phyloP scores from a whole-genome alignment of 352 stramenopile genomes.

The Phytophthora pinifolia region DNA sequence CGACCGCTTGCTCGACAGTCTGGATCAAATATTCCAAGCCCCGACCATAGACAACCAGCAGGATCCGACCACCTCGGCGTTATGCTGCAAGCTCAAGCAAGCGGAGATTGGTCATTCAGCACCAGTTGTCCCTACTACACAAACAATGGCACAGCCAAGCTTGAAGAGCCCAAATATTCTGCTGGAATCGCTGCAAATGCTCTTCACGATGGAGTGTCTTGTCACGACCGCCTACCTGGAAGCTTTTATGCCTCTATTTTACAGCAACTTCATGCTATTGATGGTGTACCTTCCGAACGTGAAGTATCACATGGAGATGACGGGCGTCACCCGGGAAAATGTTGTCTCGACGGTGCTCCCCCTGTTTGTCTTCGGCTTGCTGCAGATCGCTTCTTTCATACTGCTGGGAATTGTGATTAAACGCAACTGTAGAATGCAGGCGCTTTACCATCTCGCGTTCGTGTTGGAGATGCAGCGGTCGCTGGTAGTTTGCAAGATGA shows the following conservation, averaged over 20 bases:
- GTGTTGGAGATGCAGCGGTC: conserved; percentile 35
- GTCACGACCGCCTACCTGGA: conserved; percentile 36
- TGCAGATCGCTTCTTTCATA: conserved; percentile 11
- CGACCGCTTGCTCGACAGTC: too few relatives aligned
- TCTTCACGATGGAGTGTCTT: conserved; percentile 32
- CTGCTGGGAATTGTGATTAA: conserved; percentile 1
- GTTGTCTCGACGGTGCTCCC: neutral
- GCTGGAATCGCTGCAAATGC: neutral
- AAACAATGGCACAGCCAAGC: too few relatives aligned
- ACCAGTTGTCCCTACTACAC: too few relatives aligned
- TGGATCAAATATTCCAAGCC: too few relatives aligned
- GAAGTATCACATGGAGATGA: conserved; percentile 11
- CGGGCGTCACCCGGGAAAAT: neutral
- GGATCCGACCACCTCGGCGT: too few relatives aligned
- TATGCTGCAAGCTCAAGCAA: too few relatives aligned
- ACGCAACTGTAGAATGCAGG: conserved; percentile 3
- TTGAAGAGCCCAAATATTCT: neutral
- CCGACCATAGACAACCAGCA: too few relatives aligned
- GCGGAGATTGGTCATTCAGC: too few relatives aligned
- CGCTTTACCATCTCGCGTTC: conserved; percentile 34
- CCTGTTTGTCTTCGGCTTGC: conserved; percentile 13
- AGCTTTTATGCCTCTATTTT: conserved; percentile 27
- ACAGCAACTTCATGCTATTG: conserved; percentile 16
- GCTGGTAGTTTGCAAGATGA: conserved; percentile 29
- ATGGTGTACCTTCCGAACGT: conserved; percentile 25